These are phyloP conservation scores for Kluyveromyces aestuarii DNA, from an alignment of 805 yeast genomes.

Conservation along the genomic window DNA sequence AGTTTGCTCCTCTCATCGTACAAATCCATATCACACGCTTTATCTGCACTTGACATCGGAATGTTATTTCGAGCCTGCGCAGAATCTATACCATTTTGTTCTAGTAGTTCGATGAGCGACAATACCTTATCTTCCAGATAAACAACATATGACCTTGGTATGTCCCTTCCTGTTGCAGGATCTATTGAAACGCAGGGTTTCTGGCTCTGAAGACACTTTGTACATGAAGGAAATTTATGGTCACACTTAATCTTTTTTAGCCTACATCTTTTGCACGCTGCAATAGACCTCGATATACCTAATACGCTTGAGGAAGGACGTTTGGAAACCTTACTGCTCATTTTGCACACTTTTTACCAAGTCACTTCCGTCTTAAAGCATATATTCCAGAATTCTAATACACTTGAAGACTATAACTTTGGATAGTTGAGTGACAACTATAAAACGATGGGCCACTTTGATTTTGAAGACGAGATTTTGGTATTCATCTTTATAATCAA, in stretches of 20 bases:
- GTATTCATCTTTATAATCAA: too few relatives aligned
- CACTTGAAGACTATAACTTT: not conserved
- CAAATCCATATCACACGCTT: slow-evolving; percentile 18
- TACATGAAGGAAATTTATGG: slow-evolving; percentile 48
- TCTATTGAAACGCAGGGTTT: slow-evolving; percentile 77
- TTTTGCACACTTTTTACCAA: not conserved
- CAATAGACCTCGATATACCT: slow-evolving; percentile 54
- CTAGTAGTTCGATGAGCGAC: slow-evolving; percentile 44
- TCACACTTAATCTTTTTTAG: slow-evolving; percentile 55
- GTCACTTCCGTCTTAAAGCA: slow-evolving; percentile 2
- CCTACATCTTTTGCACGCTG: slow-evolving; percentile 82
- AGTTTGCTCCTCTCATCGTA: slow-evolving; percentile 10
- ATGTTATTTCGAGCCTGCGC: slow-evolving; percentile 16
- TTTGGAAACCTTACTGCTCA: slow-evolving; percentile 4
- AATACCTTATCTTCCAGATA: slow-evolving; percentile 60
- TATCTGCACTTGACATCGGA: slow-evolving; percentile 21
- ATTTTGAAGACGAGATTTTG: too few relatives aligned
- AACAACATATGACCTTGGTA: slow-evolving; percentile 70
- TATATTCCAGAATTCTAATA: slow-evolving; percentile 1
- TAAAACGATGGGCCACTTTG: too few relatives aligned
- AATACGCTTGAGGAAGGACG: slow-evolving; percentile 18
- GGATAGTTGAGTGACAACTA: too few relatives aligned
- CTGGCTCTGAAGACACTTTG: slow-evolving; percentile 47
- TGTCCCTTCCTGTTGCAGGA: slow-evolving; percentile 80
- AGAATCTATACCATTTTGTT: slow-evolving; percentile 34